phyloP scores from a whole-genome alignment of 140 eudicot species.

The Cichorium intybus region DNA sequence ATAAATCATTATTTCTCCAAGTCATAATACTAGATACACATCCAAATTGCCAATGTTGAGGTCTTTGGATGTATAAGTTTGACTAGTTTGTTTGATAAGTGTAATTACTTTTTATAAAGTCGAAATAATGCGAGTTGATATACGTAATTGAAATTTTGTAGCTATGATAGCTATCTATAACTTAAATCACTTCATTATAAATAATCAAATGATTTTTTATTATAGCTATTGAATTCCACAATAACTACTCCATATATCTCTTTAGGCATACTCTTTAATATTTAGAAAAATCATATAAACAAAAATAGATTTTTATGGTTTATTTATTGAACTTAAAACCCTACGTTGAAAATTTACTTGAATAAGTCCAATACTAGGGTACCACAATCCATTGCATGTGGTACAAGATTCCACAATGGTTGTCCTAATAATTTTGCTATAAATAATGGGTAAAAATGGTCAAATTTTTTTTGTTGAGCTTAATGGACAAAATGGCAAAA shows the following conservation, averaged over 20 bases:
- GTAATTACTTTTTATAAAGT: not conserved
- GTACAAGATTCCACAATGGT: slow-evolving; percentile 12
- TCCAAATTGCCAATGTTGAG: not conserved
- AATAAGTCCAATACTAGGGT: not conserved
- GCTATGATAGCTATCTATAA: too few species aligned
- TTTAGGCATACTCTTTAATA: not conserved
- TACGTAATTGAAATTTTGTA: too few species aligned
- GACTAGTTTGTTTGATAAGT: not conserved
- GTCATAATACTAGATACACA: not conserved
- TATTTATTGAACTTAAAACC: not conserved
- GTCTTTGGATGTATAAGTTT: not conserved
- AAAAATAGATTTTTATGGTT: not conserved
- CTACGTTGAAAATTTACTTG: not conserved
- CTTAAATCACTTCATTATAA: not conserved
- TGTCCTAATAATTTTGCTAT: slow-evolving; percentile 14
- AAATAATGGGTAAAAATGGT: slow-evolving; percentile 10
- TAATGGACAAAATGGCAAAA: not conserved
- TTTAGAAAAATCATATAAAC: not conserved
- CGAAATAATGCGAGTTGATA: not conserved
- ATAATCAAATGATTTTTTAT: not conserved
- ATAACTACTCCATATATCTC: not conserved
- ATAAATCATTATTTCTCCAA: not conserved
- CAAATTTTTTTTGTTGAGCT: not conserved
- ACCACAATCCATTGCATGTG: not conserved
- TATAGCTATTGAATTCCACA: not conserved